These are phyloP conservation scores for Phaeosphaeria sp. DNA, from an alignment of 2,329 filamentous ascomycete genomes.

Conservation along the genomic window DNA sequence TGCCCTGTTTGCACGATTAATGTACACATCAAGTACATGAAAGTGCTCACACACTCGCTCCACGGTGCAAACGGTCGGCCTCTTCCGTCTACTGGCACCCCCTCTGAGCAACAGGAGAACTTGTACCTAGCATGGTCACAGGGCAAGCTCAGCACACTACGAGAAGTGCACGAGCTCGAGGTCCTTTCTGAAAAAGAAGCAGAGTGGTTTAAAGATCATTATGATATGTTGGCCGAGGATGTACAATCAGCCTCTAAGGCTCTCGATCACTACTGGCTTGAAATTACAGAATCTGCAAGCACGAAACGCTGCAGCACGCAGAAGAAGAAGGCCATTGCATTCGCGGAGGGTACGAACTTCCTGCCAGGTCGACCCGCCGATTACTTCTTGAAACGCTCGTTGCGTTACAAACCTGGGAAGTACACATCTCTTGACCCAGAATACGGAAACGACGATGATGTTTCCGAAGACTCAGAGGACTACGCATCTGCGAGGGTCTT, in stretches of 20 bases:
- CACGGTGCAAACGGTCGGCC: constrained; percentile 27
- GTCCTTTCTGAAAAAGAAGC: constrained; percentile 24
- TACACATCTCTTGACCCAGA: constrained; percentile 17
- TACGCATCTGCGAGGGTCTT: constrained; percentile 15
- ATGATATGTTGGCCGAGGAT: constrained; percentile 11
- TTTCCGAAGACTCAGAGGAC: constrained; percentile 30
- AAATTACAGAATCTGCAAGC: constrained; percentile 11
- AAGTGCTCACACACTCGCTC: constrained; percentile 27
- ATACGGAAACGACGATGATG: constrained; percentile 12
- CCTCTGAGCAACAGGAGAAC: constrained; percentile 29
- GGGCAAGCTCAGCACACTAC: constrained; percentile 30
- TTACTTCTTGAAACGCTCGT: constrained; percentile 34
- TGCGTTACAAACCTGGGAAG: constrained; percentile 39
- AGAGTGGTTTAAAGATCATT: constrained; percentile 23
- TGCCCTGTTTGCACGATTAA: constrained; percentile 39
- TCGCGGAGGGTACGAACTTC: constrained; percentile 30
- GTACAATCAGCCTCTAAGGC: constrained; percentile 33
- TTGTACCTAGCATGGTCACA: constrained; percentile 30
- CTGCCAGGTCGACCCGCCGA: constrained; percentile 24
- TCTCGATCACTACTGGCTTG: constrained; percentile 33
- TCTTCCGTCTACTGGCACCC: constrained; percentile 23
- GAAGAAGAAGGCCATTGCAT: constrained; percentile 23
- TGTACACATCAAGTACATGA: constrained; percentile 33
- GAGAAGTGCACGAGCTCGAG: constrained; percentile 29
- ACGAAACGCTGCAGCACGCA: not conserved